Conservation (phyloP, 2,329 filamentous ascomycete genomes). For the Claviceps digitariae region DNA sequence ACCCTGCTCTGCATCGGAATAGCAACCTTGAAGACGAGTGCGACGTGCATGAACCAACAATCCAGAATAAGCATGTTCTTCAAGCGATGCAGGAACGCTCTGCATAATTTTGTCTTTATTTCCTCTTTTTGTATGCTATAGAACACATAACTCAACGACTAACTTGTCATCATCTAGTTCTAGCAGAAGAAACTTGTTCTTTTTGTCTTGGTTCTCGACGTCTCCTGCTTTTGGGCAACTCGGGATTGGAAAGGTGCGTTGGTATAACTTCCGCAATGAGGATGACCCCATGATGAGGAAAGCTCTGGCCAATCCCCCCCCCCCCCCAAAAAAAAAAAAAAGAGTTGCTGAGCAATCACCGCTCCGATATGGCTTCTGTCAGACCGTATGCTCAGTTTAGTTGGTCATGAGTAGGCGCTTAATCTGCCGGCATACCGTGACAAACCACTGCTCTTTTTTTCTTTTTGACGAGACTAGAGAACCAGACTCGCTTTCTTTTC, state of each 20-base stretch:
- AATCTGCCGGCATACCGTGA: too few species aligned
- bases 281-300: too few species aligned
- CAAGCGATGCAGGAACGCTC: not conserved
- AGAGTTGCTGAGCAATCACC: not conserved
- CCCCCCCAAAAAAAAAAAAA: too few species aligned
- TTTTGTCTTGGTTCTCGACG: not conserved
- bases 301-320: too few species aligned
- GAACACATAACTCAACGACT: not conserved
- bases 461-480: too few species aligned
- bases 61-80: not conserved
- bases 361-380: not conserved
- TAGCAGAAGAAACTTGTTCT: not conserved
- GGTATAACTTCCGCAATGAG: too few species aligned
- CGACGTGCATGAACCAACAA: slow-evolving; percentile 3
- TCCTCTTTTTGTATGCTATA: not conserved
- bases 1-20: not conserved
- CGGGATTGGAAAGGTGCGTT: not conserved
- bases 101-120: not conserved
- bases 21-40: not conserved
- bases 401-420: too few species aligned
- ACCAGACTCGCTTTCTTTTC: too few species aligned
- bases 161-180: not conserved
- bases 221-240: not conserved
- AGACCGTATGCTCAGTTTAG: not conserved
- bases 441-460: too few species aligned